Conservation (phyloP, 2,329 filamentous ascomycete species). For the Pseudogymnoascus sp. region DNA sequence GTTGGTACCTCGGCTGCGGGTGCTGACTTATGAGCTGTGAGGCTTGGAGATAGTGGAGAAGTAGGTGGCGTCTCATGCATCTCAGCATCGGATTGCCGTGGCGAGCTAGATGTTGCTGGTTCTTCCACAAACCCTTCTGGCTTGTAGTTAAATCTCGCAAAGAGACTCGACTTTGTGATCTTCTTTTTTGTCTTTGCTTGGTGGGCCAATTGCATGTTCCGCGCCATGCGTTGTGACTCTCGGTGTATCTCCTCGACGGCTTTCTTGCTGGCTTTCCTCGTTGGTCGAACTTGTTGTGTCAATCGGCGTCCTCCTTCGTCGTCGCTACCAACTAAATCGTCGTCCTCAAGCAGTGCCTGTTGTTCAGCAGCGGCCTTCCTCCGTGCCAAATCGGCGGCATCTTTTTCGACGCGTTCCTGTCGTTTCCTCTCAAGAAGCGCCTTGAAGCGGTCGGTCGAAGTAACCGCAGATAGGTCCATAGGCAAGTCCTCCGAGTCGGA, state of each 20-base stretch:
- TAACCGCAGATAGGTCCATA: conserved; percentile 10
- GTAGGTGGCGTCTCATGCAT: conserved; percentile 62
- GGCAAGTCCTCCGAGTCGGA: conserved; percentile 21
- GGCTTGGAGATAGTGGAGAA: conserved; percentile 43
- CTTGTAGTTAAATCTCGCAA: conserved; percentile 75
- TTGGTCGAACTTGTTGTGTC: conserved; percentile 61
- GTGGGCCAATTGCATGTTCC: conserved; percentile 86
- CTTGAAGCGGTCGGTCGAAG: conserved; percentile 46
- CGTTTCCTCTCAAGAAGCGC: conserved; percentile 68
- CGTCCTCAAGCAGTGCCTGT: conserved; percentile 44
- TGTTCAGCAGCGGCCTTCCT: conserved; percentile 33
- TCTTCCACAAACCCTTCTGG: conserved; percentile 28
- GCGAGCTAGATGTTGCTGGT: conserved; percentile 46
- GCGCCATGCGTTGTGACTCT: conserved; percentile 83
- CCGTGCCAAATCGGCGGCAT: conserved; percentile 46
- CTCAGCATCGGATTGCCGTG: conserved; percentile 43
- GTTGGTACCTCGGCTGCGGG: neutral
- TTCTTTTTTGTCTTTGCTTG: conserved; percentile 88
- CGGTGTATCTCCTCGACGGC: conserved; percentile 90
- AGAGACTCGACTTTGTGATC: conserved; percentile 72
- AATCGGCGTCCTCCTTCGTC: conserved; percentile 57
- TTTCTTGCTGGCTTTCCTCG: conserved; percentile 86
- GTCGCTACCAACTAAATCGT: conserved; percentile 51
- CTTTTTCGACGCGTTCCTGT: conserved; percentile 59
- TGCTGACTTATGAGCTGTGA: conserved; percentile 17